Evolutionary conservation across 306 rosid species (phyloP).

Genomic region (Lathyrus oleraceus): DNA sequence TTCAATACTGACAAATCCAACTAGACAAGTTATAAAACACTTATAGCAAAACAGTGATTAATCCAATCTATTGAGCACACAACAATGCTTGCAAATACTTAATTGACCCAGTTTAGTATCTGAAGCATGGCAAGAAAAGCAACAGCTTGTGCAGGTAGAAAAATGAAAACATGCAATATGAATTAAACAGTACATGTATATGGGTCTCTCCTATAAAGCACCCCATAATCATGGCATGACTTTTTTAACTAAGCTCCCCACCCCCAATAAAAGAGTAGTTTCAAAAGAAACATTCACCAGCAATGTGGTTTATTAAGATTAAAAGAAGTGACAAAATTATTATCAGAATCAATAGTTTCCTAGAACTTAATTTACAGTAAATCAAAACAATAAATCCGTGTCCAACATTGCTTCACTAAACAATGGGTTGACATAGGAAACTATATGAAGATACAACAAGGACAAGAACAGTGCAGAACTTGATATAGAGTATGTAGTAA

Average conservation of each 20-base stretch:
- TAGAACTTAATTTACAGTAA: slow-evolving; percentile 2
- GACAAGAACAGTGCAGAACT: slow-evolving; percentile 16
- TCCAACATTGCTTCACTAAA: not conserved
- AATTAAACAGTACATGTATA: not conserved
- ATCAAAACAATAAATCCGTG: not conserved
- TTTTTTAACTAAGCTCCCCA: not conserved
- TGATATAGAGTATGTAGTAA: not conserved
- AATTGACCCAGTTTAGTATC: slow-evolving; percentile 25
- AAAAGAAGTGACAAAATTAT: slow-evolving; percentile 5
- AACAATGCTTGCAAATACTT: slow-evolving; percentile 18
- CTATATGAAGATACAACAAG: slow-evolving; percentile 10
- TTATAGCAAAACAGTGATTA: slow-evolving; percentile 9
- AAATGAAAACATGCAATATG: slow-evolving; percentile 27
- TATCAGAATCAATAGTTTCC: slow-evolving; percentile 19
- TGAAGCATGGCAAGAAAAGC: slow-evolving; percentile 18
- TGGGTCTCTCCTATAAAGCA: slow-evolving; percentile 13
- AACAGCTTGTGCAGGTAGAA: slow-evolving; percentile 15
- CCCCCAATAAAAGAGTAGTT: not conserved
- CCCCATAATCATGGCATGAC: not conserved
- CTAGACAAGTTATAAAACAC: not conserved
- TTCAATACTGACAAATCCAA: slow-evolving; percentile 6
- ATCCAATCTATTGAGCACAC: slow-evolving; percentile 21
- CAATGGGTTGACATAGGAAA: not conserved
- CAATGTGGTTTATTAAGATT: slow-evolving; percentile 5
- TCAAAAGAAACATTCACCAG: slow-evolving; percentile 20